Evolutionary conservation across 192 early-diverging fungal species (phyloP), one percentile per base, ranked within the genome.

Genomic region (Coemansia sp.): DNA sequence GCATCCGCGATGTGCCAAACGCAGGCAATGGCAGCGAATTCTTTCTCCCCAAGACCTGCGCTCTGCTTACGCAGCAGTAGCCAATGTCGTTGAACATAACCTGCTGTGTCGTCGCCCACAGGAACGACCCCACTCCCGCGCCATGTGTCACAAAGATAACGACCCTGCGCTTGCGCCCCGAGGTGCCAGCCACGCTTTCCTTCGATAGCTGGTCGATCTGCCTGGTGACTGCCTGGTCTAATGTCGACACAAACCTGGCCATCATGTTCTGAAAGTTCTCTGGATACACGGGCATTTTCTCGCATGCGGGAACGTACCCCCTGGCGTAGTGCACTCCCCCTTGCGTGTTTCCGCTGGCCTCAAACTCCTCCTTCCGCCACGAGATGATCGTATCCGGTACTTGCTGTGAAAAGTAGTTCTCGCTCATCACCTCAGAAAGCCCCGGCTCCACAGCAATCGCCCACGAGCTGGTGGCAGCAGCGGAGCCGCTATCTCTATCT

Each of bases 101-200:
- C 59, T 59, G 52, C 56, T 59, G 26, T 8, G 79, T 76, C 0
- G 79, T 82, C 3, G 79, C 79, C 79, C 79, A 82, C 26, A 76
- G 68, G 23, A 82, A 41, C 20, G 74, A 68, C 39, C 67, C 57
- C 12, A 82, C 45, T 12, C 79, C 79, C 0, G 79, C 79, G 3
- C 79, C 79, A 67, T 82, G 79, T 44, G 79, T 82, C 44, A 82
- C 79, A 58, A 82, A 51, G 15, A 82, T 57, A 23, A 76, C 52
- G 1, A 81, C 79, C 30, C 35, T 45, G 9, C 73, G 55, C 16
- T 12, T 69, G 16, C 39, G n/a, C 0, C 38, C 45, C 43, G 12
- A 2, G 12, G 35, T 20, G 26, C 51, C 44, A 3, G n/a, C 1
- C 6, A 16, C 53, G 46, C 16, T 35, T 4, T 33, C 52, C 10